Base-by-base conservation (phyloP, 2,329 filamentous ascomycete species). In the Arthrobotrys sphaeroides region DNA sequence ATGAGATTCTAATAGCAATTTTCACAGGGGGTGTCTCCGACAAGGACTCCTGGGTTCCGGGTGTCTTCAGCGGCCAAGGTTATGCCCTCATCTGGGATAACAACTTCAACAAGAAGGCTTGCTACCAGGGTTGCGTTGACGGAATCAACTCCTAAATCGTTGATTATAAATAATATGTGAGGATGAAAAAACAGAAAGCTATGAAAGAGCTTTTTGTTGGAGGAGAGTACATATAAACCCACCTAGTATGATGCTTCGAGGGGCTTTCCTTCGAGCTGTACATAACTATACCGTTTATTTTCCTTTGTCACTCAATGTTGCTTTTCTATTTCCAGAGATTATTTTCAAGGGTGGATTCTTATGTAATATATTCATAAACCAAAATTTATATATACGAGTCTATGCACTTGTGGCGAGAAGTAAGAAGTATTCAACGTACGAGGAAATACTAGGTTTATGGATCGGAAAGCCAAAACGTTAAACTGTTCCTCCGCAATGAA, bases 21-120 rank as follows among this genome's bases (percentile, higher is more conserved):
- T 68, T n/a, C n/a, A 68, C 24, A 75, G 72, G 72, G 72, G 81
- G 82, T 78, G 84, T 82, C 73, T 81, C 81, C 42, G 84, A 84
- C 79, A 83, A 84, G 82, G 85, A 87, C 80, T 86, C 85, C 40
- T 88, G 86, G 86, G 79, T 84, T 40, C 83, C 83, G 2, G 38
- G 45, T 5, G 81, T 80, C 45, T 84, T 84, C 79, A 82, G 86
- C 69, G 81, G 85, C 1, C 80, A 81, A 59, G 83, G 81, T 49
- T 86, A 83, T 79, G 86, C 87, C 3, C 83, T 88, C 10, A 82
- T 89, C 10, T 88, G 87, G 78, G 86, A 88, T 81, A 78, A 80
- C 78, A 84, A 82, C 80, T 88, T 83, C 79, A 81, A 82, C 77
- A 84, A 86, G 45, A 88, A 88, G 83, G 77, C 84, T 0, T 85